Base-by-base conservation (phyloP, 169 alveolate genomes). In the Eimeria mitis region DNA sequence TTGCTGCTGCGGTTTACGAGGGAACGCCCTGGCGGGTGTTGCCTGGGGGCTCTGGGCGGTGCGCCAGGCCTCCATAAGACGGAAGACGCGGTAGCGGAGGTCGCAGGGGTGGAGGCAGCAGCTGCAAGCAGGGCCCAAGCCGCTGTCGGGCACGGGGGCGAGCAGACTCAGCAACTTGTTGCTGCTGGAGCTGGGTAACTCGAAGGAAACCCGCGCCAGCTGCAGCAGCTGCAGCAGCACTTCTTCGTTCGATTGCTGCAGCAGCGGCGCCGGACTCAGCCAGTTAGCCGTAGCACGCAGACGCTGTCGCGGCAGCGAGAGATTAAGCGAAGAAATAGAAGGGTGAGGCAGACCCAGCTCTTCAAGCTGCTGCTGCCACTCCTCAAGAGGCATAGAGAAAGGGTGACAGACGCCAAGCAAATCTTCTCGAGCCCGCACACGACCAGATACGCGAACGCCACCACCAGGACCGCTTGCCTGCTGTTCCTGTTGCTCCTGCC, bases 141-240 rank as follows among this genome's bases (percentile, higher is more conserved):
- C 63, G 56, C 88, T 78, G 92, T 91, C 91, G 6, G 83, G 47
- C 0, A 84, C 56, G 44, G 96, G 96, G 7, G 89, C 59, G 47
- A 91, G 75, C 44, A 91, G 87, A 21, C 88, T 34, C 49, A 42
- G 88, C 75, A 91, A 76, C 31, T 61, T 91, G 96, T 81, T 91
- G 91, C 96, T 91, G 91, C 92, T 65, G 92, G 91, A 52, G 49
- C 92, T 79, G 31, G 96, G 96, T 65, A 91, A 61, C 61, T 91
- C 91, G 31, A 91, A 79, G 37, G 85, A 59, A 40, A 91, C 76
- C 2, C 96, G 84, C 9, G 96, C 71, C 49, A 91, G 96, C 91
- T 56, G 85, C 85, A 81, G 63, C 31, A 91, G 85, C 65, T 81
- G 96, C 83, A 44, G 87, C 85, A 91, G 76, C 73, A 91, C 75